Conservation (phyloP, 768 basidiomycete genomes). For the Tulasnella sp. region DNA sequence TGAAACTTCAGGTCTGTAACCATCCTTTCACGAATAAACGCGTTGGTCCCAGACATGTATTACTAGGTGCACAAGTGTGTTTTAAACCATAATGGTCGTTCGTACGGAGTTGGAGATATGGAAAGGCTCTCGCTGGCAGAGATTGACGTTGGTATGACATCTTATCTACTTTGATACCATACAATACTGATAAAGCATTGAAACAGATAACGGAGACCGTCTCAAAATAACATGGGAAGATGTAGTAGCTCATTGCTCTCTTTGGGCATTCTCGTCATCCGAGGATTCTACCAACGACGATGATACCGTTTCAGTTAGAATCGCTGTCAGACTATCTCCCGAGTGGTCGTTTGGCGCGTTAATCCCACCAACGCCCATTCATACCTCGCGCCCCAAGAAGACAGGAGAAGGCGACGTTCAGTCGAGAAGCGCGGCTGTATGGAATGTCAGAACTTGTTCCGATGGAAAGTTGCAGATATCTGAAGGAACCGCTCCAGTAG, state of each 20-base stretch:
- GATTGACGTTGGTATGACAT: neutral
- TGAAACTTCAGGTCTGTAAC: neutral
- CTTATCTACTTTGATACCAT: neutral
- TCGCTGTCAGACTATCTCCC: neutral
- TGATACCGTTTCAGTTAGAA: neutral
- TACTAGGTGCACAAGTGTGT: neutral
- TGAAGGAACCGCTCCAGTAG: too few relatives aligned
- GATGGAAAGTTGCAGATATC: too few relatives aligned
- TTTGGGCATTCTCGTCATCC: neutral
- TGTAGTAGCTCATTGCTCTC: neutral
- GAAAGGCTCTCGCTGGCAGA: neutral
- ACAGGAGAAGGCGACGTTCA: too few relatives aligned
- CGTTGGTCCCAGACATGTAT: neutral
- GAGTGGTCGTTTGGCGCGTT: constrained; percentile 1
- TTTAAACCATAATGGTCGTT: neutral
- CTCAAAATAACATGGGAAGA: constrained; percentile 4
- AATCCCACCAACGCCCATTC: neutral
- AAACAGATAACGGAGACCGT: constrained; percentile 5
- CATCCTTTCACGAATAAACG: neutral
- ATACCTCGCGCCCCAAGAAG: too few relatives aligned
- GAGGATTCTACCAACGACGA: neutral
- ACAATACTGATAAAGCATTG: neutral
- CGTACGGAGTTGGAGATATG: constrained; percentile 4
- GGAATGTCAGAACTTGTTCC: too few relatives aligned
- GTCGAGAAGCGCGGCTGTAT: too few relatives aligned